phyloP scores from a whole-genome alignment of 2,329 filamentous ascomycete species.

The Fusarium sp. region DNA sequence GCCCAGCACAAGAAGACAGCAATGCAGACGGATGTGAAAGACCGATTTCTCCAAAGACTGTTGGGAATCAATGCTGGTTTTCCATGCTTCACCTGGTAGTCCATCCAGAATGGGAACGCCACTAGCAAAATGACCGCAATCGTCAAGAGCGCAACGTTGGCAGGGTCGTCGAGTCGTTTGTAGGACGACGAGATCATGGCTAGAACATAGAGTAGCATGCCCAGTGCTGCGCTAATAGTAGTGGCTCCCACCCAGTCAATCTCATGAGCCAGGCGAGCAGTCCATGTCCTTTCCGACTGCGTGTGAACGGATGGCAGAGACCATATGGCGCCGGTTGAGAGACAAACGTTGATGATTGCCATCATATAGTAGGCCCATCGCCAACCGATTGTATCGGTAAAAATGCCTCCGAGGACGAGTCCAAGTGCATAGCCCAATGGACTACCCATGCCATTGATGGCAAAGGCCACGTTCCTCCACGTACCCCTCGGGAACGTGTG shows the following conservation, averaged over 20 bases:
- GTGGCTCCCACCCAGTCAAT: conserved; percentile 64
- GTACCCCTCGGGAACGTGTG: conserved; percentile 49
- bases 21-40: conserved; percentile 65
- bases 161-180: conserved; percentile 51
- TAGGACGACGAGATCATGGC: conserved; percentile 54
- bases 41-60: conserved; percentile 63
- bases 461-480: conserved; percentile 54
- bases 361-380: conserved; percentile 55
- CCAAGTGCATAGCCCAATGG: conserved; percentile 60
- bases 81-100: conserved; percentile 55
- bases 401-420: conserved; percentile 59
- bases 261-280: conserved; percentile 46
- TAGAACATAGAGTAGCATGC: conserved; percentile 61
- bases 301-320: conserved; percentile 45
- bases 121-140: conserved; percentile 55
- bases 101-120: conserved; percentile 64
- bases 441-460: conserved; percentile 56
- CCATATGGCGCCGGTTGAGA: conserved; percentile 51
- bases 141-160: conserved; percentile 56
- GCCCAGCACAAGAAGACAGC: conserved; percentile 59
- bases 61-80: conserved; percentile 68
- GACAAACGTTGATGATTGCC: conserved; percentile 49
- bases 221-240: conserved; percentile 56
- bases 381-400: conserved; percentile 59
- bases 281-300: conserved; percentile 42